Evolutionary conservation across 305 asterid species (phyloP).

Genomic region (Fraxinus greggii): DNA sequence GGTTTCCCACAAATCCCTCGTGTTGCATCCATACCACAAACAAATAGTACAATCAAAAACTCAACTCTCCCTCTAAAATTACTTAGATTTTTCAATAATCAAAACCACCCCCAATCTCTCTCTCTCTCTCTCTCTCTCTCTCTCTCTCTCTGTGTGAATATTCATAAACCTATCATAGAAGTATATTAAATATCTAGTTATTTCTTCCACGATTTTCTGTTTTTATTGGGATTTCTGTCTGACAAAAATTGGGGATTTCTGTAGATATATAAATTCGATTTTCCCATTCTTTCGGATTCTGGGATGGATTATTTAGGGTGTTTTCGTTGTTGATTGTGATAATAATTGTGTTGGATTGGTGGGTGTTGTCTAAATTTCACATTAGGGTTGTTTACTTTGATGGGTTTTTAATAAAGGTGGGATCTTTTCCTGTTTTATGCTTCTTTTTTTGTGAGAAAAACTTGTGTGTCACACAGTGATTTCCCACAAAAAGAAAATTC

Average conservation of each 20-base stretch:
- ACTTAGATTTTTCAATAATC: conserved; percentile 14
- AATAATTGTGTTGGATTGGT: conserved; percentile 25
- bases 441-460: conserved; percentile 22
- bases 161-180: background rate
- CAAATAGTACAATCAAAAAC: conserved; percentile 26
- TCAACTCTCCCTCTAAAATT: conserved; percentile 25
- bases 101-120: conserved; percentile 26
- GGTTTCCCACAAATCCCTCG: background rate
- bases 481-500: conserved; percentile 20
- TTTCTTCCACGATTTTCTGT: conserved; percentile 14
- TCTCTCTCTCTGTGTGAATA: conserved; percentile 32
- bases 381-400: conserved; percentile 35
- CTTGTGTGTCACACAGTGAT: conserved; percentile 13
- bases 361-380: conserved; percentile 28
- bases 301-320: conserved; percentile 26
- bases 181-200: background rate
- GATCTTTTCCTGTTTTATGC: conserved; percentile 26
- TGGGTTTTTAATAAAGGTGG: conserved; percentile 44
- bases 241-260: conserved; percentile 31
- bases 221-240: conserved; percentile 27
- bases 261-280: background rate
- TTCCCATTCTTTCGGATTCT: conserved; percentile 10
- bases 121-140: background rate
- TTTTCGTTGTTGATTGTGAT: conserved; percentile 13
- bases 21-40: conserved; percentile 55